Conservation (phyloP, 1,139 yeast genomes). For the Magnusiomyces sp. region DNA sequence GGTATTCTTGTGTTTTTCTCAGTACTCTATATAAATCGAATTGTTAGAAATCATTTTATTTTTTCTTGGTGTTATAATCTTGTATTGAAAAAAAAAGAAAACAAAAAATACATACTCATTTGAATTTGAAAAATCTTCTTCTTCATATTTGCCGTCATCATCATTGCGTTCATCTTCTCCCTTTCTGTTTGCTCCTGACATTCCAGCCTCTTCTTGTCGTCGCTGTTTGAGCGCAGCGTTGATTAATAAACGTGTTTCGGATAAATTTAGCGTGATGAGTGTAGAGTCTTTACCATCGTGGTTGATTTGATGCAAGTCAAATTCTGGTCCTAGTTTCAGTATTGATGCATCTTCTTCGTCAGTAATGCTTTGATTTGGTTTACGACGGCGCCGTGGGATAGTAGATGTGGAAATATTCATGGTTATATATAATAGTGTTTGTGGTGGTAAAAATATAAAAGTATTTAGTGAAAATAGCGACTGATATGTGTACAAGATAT, state of each 20-base stretch:
- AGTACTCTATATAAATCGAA: constrained; percentile 42
- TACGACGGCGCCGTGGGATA: constrained; percentile 70
- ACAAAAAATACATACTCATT: constrained; percentile 29
- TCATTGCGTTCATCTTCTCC: constrained; percentile 35
- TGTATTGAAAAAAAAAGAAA: neutral
- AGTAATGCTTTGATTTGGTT: constrained; percentile 47
- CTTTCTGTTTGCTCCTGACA: constrained; percentile 16
- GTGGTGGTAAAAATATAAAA: too few species aligned
- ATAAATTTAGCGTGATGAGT: constrained; percentile 73
- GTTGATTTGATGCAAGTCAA: constrained; percentile 68
- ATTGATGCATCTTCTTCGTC: constrained; percentile 86
- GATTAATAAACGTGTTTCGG: constrained; percentile 82
- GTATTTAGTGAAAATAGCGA: too few species aligned
- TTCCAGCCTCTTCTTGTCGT: constrained; percentile 40
- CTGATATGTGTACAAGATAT: too few species aligned
- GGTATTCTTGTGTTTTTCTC: constrained; percentile 84
- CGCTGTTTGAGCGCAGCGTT: constrained; percentile 87
- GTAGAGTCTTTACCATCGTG: constrained; percentile 73
- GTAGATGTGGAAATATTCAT: constrained; percentile 92
- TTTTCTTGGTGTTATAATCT: neutral
- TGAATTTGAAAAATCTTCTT: constrained; percentile 34
- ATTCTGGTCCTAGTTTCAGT: constrained; percentile 86
- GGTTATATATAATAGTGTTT: too few species aligned
- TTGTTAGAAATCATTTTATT: constrained; percentile 22
- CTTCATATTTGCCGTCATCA: constrained; percentile 37